Base-by-base conservation (phyloP, 495 filamentous ascomycete genomes). In the Penicillium canescens region DNA sequence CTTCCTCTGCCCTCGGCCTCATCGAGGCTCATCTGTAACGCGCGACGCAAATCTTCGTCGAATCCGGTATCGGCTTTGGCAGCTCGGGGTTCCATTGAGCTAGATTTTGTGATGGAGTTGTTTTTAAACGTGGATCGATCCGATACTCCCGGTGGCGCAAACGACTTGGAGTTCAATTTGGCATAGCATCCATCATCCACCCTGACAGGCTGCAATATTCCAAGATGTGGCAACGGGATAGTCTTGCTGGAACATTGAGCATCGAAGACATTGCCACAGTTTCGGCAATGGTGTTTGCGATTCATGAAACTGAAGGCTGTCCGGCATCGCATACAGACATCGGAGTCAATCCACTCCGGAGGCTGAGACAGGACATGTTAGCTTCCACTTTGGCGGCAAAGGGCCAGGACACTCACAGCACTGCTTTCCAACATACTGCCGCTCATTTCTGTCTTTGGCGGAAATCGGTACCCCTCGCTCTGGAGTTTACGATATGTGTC, bases 291-390 rank as follows among this genome's bases (percentile, higher is more conserved):
- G 62, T 98, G 94, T 61, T 97, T 98, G 62, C 94, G 84, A 67
- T 98, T 98, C 52, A 91, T 98, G 65, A 98, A 98, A 33, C 90
- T 96, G 63, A 98, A 98, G 6, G 91, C 69, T 20, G 92, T 96
- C 52, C 94, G 84, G 62, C 94, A 98, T 67, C 94, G 85, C 94
- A 98, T 97, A 64, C 94, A 98, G 21, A 98, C 94, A 61, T 98
- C 94, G 2, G 93, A 96, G 70, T 98, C 95, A 28, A 86, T 86
- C 94, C 94, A 98, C 69, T 98, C 94, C 4, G 94, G 94, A 3
- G 94, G 94, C 92, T 96, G 57, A 39, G 46, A 55, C 34, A 56
- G 52, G 52, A 53, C 5, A 63, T 52, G n/a, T 63, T 43, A 42
- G 45, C 16, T 18, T 41, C 35, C 21, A 24, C 24, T 44, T 33